Evolutionary conservation across 345 rosid genomes (phyloP), one percentile per base, ranked within the genome.

Genomic region (Rhodamnia argentea): DNA sequence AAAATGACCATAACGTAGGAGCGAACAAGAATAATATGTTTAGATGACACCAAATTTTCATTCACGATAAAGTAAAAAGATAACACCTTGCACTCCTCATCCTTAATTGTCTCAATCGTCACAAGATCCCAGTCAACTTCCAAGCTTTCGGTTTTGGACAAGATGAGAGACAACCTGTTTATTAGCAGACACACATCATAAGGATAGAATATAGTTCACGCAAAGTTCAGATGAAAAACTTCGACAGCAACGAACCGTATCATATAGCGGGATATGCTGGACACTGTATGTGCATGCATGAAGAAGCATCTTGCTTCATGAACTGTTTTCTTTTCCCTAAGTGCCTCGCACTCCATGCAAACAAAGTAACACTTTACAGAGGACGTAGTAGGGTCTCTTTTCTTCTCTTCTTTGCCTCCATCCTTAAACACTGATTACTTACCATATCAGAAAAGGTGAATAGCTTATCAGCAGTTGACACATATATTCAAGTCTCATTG

Each of bases 321-420:
- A 42, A 95, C 83, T 26, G 91, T 92, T 88, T 92, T 95, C 14
- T 93, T 92, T 1, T 90, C 40, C n/a, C 93, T 92, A 51, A 90
- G 62, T 37, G 94, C 90, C 37, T 88, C 62, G 8, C 95, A 94
- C 87, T 93, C 95, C n/a, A 92, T 85, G 82, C 94, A 88, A 82
- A 95, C 92, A 87, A 97, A 97, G 74, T 88, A 92, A 86, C 99
- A 94, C 86, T 83, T 95, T 18, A 95, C 93, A 1, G 92, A 64
- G 52, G 94, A 93, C 7, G 90, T 52, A 12, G 89, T 91, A 29
- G 90, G 89, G 83, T 92, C 93, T 85, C 91, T 95, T 87, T 89
- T 95, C 89, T 89, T 96, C 75, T 91, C 96, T 83, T 88, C 93
- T 87, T 93, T 96, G 52, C 95, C 94, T 37, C 98, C 96, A 90